Conservation (phyloP, 345 rosid genomes). For the Viola odorata region DNA sequence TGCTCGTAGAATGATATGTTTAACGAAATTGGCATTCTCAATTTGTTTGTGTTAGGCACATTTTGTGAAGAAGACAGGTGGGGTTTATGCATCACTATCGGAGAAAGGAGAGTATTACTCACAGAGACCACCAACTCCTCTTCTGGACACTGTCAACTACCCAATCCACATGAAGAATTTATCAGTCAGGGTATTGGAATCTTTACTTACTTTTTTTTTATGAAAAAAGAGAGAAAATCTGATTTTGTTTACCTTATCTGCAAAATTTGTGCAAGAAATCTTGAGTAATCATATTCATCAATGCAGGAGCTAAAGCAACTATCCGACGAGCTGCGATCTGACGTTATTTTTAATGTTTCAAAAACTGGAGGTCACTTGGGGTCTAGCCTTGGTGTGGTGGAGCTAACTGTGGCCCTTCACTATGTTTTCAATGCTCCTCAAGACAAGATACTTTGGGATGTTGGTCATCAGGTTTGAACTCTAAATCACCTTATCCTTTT, state of each 20-base stretch:
- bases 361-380: constrained; percentile 96
- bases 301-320: constrained; percentile 79
- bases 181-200: constrained; percentile 50
- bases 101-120: constrained; percentile 69
- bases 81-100: constrained; percentile 66
- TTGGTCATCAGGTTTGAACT: constrained; percentile 80
- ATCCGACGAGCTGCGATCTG: constrained; percentile 80
- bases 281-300: neutral
- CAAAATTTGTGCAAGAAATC: neutral
- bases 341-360: constrained; percentile 85
- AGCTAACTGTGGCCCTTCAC: constrained; percentile 97
- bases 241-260: neutral
- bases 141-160: constrained; percentile 81
- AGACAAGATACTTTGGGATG: constrained; percentile 93
- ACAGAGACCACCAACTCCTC: constrained; percentile 80
- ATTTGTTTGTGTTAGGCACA: constrained; percentile 32
- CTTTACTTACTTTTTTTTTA: neutral
- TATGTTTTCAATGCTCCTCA: constrained; percentile 85
- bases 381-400: constrained; percentile 96
- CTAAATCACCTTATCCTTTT: neutral
- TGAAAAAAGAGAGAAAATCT: neutral
- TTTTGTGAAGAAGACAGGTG: constrained; percentile 44
- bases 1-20: neutral
- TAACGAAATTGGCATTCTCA: constrained; percentile 17
- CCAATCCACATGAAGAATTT: constrained; percentile 98